Evolutionary conservation across 169 alveolate genomes (phyloP).

Genomic region (Theileria orientalis): DNA sequence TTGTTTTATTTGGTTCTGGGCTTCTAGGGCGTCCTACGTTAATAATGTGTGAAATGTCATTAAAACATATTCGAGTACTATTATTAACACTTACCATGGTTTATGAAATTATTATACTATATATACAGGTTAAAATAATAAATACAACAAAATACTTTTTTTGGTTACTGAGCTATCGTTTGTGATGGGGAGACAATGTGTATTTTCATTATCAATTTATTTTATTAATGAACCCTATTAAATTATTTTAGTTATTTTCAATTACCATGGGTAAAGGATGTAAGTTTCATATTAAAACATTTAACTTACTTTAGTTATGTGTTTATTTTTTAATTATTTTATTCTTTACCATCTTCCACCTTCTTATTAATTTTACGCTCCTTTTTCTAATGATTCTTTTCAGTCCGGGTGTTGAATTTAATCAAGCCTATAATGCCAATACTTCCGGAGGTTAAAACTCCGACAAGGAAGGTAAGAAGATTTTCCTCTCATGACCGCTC

Average conservation of each 20-base stretch:
- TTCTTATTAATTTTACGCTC: background rate
- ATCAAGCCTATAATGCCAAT: conserved; percentile 95
- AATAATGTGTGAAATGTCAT: background rate
- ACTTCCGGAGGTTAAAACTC: conserved; percentile 96
- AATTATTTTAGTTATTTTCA: conserved; percentile 1
- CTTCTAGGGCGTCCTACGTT: conserved; percentile 87
- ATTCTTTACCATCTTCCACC: background rate
- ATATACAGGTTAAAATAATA: background rate
- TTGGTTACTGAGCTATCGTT: background rate
- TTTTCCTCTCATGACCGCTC: background rate
- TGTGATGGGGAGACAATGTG: conserved; percentile 27
- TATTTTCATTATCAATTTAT: conserved; percentile 4
- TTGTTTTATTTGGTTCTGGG: conserved; percentile 89
- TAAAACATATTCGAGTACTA: background rate
- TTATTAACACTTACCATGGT: conserved; percentile 5
- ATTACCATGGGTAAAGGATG: conserved; percentile 68
- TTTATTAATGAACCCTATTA: background rate
- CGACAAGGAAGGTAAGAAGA: conserved; percentile 88
- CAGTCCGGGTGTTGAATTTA: conserved; percentile 90
- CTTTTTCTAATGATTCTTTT: background rate
- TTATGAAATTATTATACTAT: background rate
- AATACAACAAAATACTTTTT: background rate
- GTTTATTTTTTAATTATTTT: background rate
- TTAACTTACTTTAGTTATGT: background rate
- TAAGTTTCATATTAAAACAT: conserved; percentile 23